Conservation (phyloP, 2,329 filamentous ascomycete genomes). For the Incumbomyces delicatus region DNA sequence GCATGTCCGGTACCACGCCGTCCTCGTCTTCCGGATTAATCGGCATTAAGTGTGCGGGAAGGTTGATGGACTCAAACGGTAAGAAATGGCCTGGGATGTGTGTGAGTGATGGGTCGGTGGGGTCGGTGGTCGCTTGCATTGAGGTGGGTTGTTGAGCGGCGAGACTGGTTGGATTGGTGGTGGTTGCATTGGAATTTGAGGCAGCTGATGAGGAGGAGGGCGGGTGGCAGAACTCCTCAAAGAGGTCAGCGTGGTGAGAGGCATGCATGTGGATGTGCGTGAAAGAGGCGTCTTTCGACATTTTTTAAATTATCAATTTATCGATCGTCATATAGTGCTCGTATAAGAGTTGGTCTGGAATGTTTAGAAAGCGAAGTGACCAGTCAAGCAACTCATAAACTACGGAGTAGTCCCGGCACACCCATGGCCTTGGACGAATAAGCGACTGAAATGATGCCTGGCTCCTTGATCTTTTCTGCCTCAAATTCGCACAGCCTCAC, state of each 20-base stretch:
- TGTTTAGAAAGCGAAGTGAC: too few species aligned
- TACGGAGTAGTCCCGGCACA: too few species aligned
- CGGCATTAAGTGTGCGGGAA: constrained; percentile 51
- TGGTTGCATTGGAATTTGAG: constrained; percentile 8
- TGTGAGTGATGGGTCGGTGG: constrained; percentile 15
- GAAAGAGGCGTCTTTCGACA: constrained; percentile 41
- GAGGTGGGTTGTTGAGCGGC: not conserved
- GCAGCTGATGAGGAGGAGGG: constrained; percentile 24
- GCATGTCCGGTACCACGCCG: constrained; percentile 57
- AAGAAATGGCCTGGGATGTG: constrained; percentile 31
- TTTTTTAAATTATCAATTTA: not conserved
- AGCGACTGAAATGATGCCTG: too few species aligned
- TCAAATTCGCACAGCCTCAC: too few species aligned
- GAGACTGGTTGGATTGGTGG: constrained; percentile 1
- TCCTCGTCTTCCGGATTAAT: constrained; percentile 59
- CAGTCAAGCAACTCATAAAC: too few species aligned
- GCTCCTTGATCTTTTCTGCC: too few species aligned
- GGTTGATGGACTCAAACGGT: constrained; percentile 51
- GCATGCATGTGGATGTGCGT: constrained; percentile 41
- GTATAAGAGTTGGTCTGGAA: not conserved
- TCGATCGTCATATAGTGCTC: not conserved
- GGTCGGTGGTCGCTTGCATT: constrained; percentile 5
- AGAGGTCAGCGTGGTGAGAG: constrained; percentile 39
- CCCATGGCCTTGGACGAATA: too few species aligned
- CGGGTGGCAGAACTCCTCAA: constrained; percentile 41